Base-by-base conservation (phyloP, 2,329 filamentous ascomycete species). In the Xylaria multiplex region DNA sequence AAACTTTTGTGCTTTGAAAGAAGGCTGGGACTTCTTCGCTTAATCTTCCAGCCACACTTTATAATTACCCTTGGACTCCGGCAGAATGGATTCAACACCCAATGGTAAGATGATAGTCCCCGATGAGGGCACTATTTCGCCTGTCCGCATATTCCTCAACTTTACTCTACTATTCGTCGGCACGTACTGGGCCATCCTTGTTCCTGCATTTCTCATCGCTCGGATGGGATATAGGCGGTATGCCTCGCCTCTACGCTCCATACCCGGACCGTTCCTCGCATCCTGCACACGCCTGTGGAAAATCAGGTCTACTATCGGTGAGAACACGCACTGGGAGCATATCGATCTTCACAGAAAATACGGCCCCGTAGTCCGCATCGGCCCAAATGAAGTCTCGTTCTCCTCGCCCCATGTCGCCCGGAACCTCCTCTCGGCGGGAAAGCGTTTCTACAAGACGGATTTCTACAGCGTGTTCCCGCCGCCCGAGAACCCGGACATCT, bases 401-500 rank as follows among this genome's bases (percentile, higher is more conserved):
- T 73, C 81, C 0, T 83, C 81, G 2, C 82, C 83, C 2, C 77
- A 81, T 61, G 81, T 82, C 0, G 81, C 83, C 5, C 78, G 83
- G 2, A 74, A 78, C 8, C 69, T 86, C 13, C 77, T 85, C 32
- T 79, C 79, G 50, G 83, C 83, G 0, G 84, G 84, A 7, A 84
- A 84, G 73, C 79, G 82, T 22, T 85, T 85, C 75, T 80, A 81
- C 76, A 86, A 86, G 78, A 85, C 84, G 2, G 76, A 80, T 63
- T 86, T 85, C 68, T 86, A 86, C 71, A 77, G 74, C 45, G 84
- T 87, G 6, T 87, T 87, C 71, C 84, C 84, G 35, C 85, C 85
- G 3, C 81, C 83, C 0, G 83, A 85, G 75, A 86, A 86, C 76
- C 84, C 85, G 6, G 85, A 87, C 66, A 86, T 87, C 73, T 87